Evolutionary conservation across 2,329 filamentous ascomycete species (phyloP).

Genomic region (Eutypella sp.): DNA sequence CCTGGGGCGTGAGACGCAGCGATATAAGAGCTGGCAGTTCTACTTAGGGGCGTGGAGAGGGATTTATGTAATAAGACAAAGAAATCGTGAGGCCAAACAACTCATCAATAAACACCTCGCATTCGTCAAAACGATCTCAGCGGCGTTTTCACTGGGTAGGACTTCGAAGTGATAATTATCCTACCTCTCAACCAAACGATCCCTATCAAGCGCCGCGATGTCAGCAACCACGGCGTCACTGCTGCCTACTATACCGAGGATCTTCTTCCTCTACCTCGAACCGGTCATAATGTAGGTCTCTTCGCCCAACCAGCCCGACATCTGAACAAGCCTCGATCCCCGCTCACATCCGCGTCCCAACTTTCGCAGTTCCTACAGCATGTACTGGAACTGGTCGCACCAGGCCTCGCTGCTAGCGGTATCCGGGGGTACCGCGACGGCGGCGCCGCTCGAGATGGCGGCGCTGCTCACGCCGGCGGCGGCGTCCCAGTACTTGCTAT

Average conservation of each 20-base stretch:
- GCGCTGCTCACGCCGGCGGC: constrained; percentile 10
- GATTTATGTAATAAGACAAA: no score
- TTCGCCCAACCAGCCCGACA: neutral
- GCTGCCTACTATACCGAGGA: constrained; percentile 16
- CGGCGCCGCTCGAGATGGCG: constrained; percentile 7
- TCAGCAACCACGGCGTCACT: constrained; percentile 19
- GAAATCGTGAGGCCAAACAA: no score
- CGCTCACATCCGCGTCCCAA: neutral
- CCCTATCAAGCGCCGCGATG: constrained; percentile 6
- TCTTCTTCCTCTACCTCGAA: constrained; percentile 23
- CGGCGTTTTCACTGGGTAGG: no score
- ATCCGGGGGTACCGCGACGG: constrained; percentile 3
- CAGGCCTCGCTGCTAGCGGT: constrained; percentile 9
- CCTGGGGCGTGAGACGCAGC: no score
- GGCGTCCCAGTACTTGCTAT: constrained; percentile 12
- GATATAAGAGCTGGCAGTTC: no score
- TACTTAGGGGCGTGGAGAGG: no score
- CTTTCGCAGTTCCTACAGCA: constrained; percentile 14
- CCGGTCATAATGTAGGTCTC: constrained; percentile 16
- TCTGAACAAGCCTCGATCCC: neutral
- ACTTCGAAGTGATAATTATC: no score
- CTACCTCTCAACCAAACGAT: neutral
- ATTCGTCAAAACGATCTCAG: no score
- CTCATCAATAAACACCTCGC: no score
- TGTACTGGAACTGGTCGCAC: constrained; percentile 11